These are phyloP conservation scores for Cercis canadensis DNA, from an alignment of 306 rosid genomes.

Conservation along the genomic window DNA sequence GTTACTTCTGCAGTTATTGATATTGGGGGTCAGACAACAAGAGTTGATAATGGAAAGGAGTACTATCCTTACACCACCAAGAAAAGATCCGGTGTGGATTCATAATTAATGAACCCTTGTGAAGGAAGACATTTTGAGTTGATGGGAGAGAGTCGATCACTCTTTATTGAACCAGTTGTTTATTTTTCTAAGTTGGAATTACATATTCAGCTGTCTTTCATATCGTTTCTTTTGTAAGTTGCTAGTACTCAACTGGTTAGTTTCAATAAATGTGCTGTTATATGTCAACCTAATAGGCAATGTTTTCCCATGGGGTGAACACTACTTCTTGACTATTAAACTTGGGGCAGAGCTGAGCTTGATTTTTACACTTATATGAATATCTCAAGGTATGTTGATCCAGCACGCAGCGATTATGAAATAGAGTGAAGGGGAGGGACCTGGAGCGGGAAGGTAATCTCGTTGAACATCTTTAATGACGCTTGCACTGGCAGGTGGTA, in stretches of 20 bases:
- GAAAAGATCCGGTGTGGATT: constrained; percentile 68
- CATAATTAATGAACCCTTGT: constrained; percentile 35
- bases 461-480: no score
- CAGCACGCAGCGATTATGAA: not conserved
- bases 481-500: no score
- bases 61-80: constrained; percentile 91
- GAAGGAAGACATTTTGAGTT: constrained; percentile 38
- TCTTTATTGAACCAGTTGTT: constrained; percentile 50
- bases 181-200: constrained; percentile 39
- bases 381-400: not conserved
- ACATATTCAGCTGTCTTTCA: constrained; percentile 29
- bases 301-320: constrained; percentile 5
- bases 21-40: constrained; percentile 76
- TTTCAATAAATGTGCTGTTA: constrained; percentile 50
- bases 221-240: constrained; percentile 44
- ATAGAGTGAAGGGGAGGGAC: not conserved
- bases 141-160: constrained; percentile 49
- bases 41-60: constrained; percentile 81
- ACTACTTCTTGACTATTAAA: constrained; percentile 11
- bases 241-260: constrained; percentile 41
- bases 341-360: constrained; percentile 12
- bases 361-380: not conserved
- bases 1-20: constrained; percentile 78
- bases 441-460: no score
- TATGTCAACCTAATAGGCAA: no score